A percentile compares a stretch with the other conserved stretches of the same genome.
phyloP scores from a whole-genome alignment of 306 rosid species.

The Sicyos baderoa region DNA sequence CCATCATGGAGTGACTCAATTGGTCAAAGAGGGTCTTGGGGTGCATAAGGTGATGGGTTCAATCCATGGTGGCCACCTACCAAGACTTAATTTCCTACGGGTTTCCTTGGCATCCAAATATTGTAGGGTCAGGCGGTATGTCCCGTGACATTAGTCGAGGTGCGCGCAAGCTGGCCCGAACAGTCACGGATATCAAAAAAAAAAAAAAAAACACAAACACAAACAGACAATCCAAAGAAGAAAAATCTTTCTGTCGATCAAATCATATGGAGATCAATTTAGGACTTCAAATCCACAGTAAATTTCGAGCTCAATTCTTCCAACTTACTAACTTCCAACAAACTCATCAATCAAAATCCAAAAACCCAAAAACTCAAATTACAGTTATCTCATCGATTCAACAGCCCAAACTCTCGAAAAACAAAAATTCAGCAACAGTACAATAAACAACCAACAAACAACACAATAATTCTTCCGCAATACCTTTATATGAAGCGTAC shows the following conservation, averaged over 20 bases:
- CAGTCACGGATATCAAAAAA: too few species aligned
- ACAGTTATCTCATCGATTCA: neutral
- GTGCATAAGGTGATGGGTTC: too few species aligned
- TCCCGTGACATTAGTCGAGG: too few species aligned
- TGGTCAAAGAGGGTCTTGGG: too few species aligned
- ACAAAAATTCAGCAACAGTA: neutral
- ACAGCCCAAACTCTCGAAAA: neutral
- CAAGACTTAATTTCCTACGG: too few species aligned
- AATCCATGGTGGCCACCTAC: too few species aligned
- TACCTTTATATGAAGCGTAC: constrained; percentile 88
- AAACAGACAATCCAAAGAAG: constrained; percentile 5
- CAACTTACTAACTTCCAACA: constrained; percentile 4
- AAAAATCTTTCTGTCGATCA: neutral
- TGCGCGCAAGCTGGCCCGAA: too few species aligned
- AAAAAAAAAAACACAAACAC: neutral
- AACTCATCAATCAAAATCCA: neutral
- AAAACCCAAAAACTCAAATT: neutral
- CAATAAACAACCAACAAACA: neutral
- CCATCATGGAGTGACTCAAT: too few species aligned
- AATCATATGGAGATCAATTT: neutral
- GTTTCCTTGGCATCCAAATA: too few species aligned
- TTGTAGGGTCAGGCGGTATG: too few species aligned
- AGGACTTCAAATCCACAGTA: neutral
- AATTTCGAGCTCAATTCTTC: neutral
- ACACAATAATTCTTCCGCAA: neutral